phyloP scores from a whole-genome alignment of 2,329 filamentous ascomycete species.

The Emergomyces orientalis region DNA sequence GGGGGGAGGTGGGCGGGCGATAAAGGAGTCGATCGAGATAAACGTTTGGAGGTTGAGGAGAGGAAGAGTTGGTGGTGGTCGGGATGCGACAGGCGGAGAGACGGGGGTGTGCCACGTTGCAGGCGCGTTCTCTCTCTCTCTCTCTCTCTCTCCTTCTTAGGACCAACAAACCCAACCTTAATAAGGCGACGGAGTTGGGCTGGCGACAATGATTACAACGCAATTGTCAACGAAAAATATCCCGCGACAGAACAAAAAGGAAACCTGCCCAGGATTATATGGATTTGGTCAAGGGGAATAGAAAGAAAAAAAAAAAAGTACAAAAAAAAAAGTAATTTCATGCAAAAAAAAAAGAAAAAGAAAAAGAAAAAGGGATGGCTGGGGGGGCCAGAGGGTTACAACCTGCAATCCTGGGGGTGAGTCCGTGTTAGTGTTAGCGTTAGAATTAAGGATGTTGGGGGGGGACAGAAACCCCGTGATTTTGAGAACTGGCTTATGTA shows the following conservation, averaged over 20 bases:
- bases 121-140: slow-evolving; percentile 29
- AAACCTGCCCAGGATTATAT: background rate
- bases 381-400: no score
- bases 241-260: background rate
- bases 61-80: slow-evolving; percentile 5
- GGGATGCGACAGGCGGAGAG: slow-evolving; percentile 14
- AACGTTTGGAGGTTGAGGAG: slow-evolving; percentile 2
- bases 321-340: background rate
- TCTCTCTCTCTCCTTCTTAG: background rate
- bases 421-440: no score
- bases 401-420: no score
- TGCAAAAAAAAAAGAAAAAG: background rate
- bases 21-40: background rate
- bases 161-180: slow-evolving; percentile 11
- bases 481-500: no score
- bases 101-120: slow-evolving; percentile 36
- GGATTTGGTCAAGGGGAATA: background rate
- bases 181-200: background rate
- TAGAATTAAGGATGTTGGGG: no score
- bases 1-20: slow-evolving; percentile 2
- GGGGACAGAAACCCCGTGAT: no score
- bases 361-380: background rate
- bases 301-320: background rate
- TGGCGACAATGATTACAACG: background rate
- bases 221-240: background rate